Evolutionary conservation across 768 basidiomycete species (phyloP).

Genomic region (Xanthoconium stramineum): DNA sequence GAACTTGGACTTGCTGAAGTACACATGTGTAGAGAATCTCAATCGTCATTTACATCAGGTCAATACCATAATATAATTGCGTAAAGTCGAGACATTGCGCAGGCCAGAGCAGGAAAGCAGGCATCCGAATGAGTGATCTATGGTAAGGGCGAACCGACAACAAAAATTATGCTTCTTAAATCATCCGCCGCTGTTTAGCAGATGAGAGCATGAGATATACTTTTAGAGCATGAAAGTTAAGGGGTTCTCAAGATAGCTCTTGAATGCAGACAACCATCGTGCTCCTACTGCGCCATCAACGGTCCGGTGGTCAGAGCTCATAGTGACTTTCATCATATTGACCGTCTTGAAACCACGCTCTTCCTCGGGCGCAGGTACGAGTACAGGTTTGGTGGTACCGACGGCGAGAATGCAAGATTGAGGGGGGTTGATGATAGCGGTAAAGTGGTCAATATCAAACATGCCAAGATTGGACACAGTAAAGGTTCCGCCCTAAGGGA

Average conservation of each 20-base stretch:
- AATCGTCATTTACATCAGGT: not conserved
- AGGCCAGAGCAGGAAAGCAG: conserved; percentile 10
- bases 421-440: conserved; percentile 98
- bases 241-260: conserved; percentile 95
- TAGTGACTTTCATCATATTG: conserved; percentile 92
- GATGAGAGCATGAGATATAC: not conserved
- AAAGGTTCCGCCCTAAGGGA: conserved; percentile 84
- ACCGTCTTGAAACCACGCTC: conserved; percentile 94
- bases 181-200: not conserved
- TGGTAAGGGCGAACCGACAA: conserved; percentile 15
- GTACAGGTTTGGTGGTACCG: conserved; percentile 79
- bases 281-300: conserved; percentile 97
- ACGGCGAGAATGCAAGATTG: conserved; percentile 98
- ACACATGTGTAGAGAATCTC: not conserved
- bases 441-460: conserved; percentile 94
- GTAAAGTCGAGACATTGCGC: not conserved
- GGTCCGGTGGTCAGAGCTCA: conserved; percentile 92
- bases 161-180: conserved; percentile 4
- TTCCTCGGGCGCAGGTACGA: conserved; percentile 83
- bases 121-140: conserved; percentile 23
- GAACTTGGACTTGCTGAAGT: no score
- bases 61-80: conserved; percentile 12
- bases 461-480: conserved; percentile 99
- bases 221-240: conserved; percentile 91
- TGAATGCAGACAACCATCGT: conserved; percentile 89